phyloP scores from a whole-genome alignment of 2,329 filamentous ascomycete genomes.

The Neurospora sp. region DNA sequence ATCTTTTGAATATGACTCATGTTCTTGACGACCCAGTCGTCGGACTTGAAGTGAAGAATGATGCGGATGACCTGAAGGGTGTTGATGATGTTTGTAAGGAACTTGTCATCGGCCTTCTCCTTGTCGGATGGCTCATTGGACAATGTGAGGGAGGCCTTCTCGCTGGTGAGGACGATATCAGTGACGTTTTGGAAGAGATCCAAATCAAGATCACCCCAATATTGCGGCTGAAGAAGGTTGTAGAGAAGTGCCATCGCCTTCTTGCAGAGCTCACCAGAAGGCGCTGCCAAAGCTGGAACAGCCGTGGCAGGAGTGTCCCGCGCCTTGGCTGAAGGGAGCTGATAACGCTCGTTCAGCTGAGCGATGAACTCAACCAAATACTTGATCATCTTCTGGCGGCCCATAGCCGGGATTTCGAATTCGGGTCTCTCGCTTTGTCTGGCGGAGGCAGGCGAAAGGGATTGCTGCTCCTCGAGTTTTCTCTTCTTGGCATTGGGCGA shows the following conservation, averaged over 20 bases:
- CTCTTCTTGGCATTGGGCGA: conserved; percentile 70
- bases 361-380: conserved; percentile 95
- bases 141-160: conserved; percentile 58
- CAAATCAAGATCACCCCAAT: conserved; percentile 87
- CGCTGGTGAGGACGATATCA: conserved; percentile 72
- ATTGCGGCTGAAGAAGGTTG: conserved; percentile 74
- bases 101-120: conserved; percentile 73
- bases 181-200: conserved; percentile 88
- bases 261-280: conserved; percentile 69
- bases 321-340: conserved; percentile 60
- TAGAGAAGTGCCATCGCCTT: conserved; percentile 75
- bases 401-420: conserved; percentile 56
- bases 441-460: conserved; percentile 44
- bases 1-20: conserved; percentile 74
- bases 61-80: conserved; percentile 87
- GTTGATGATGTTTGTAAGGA: conserved; percentile 82
- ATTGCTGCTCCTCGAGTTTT: conserved; percentile 52
- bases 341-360: conserved; percentile 76
- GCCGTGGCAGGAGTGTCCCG: conserved; percentile 40
- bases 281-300: conserved; percentile 38
- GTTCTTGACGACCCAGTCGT: conserved; percentile 83
- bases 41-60: conserved; percentile 74
- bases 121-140: conserved; percentile 51
- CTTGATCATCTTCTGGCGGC: conserved; percentile 77
- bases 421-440: conserved; percentile 48